Percentiles rank a stretch among this genome's conserved stretches.
Evolutionary conservation across 495 filamentous ascomycete species (phyloP).

Genomic region (Penicillium waksmanii): DNA sequence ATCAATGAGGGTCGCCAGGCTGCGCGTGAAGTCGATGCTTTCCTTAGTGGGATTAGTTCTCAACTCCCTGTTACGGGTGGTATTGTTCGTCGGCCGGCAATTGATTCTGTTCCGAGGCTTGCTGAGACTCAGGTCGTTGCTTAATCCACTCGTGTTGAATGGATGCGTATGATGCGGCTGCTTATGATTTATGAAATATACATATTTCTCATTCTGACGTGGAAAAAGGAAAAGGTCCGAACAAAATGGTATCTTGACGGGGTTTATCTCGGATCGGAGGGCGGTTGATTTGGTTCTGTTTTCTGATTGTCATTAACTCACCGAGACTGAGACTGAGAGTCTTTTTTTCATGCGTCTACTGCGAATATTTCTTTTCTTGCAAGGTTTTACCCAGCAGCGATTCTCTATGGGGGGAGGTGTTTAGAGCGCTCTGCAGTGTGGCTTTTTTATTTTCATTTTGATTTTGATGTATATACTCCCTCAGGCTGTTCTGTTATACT

Average conservation of each 20-base stretch:
- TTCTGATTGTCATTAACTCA: neutral
- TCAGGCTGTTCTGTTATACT: too few species aligned
- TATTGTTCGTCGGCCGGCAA: conserved; percentile 81
- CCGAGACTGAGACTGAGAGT: too few species aligned
- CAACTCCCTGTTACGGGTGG: conserved; percentile 90
- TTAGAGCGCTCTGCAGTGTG: too few species aligned
- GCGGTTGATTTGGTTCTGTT: neutral
- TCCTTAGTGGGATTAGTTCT: conserved; percentile 75
- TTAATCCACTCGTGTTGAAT: conserved; percentile 15
- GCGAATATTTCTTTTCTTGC: too few species aligned
- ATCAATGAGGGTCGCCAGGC: conserved; percentile 98
- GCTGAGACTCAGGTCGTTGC: conserved; percentile 34
- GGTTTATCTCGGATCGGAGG: neutral
- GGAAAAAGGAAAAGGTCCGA: neutral
- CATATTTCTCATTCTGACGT: neutral
- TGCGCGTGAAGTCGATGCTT: conserved; percentile 91
- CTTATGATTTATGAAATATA: neutral
- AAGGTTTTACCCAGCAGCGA: too few species aligned
- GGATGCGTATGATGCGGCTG: neutral
- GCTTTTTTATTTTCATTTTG: too few species aligned
- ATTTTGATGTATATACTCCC: too few species aligned
- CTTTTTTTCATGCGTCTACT: too few species aligned
- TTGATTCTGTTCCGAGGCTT: conserved; percentile 45
- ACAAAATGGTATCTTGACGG: too few species aligned
- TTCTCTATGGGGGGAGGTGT: too few species aligned